Evolutionary conservation across 495 filamentous ascomycete species (phyloP).

Genomic region (Saxophila tyrrhenica): DNA sequence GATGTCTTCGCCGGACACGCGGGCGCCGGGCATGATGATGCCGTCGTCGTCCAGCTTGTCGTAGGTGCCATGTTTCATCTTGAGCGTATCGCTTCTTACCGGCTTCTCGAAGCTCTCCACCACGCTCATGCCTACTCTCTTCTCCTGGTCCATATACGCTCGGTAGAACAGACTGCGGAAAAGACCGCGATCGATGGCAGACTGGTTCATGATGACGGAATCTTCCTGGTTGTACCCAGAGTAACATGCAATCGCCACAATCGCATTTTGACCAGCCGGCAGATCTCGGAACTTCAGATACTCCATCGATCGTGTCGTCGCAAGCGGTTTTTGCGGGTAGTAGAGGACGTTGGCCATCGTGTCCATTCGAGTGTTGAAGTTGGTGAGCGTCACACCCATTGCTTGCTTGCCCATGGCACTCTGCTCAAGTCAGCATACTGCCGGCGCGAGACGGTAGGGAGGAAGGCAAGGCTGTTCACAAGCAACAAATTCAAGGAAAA

Average conservation of each 20-base stretch:
- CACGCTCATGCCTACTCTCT: conserved; percentile 77
- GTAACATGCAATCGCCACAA: conserved; percentile 93
- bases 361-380: conserved; percentile 92
- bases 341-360: conserved; percentile 99
- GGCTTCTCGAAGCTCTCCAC: conserved; percentile 94
- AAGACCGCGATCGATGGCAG: conserved; percentile 89
- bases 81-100: conserved; percentile 71
- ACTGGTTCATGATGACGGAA: conserved; percentile 99
- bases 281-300: conserved; percentile 95
- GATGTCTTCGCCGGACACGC: conserved; percentile 94
- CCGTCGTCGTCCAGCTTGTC: conserved; percentile 96
- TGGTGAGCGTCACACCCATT: conserved; percentile 97
- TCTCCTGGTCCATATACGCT: conserved; percentile 90
- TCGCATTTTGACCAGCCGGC: conserved; percentile 94
- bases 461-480: no score
- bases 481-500: no score
- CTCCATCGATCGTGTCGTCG: conserved; percentile 95
- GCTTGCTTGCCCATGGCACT: conserved; percentile 99
- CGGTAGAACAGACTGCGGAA: conserved; percentile 98
- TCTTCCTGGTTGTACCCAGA: conserved; percentile 99
- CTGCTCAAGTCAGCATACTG: no score
- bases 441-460: no score
- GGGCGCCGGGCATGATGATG: conserved; percentile 80
- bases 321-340: conserved; percentile 95
- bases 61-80: conserved; percentile 89